Conservation (phyloP, 2,329 filamentous ascomycete species). For the Aspergillus sp. region DNA sequence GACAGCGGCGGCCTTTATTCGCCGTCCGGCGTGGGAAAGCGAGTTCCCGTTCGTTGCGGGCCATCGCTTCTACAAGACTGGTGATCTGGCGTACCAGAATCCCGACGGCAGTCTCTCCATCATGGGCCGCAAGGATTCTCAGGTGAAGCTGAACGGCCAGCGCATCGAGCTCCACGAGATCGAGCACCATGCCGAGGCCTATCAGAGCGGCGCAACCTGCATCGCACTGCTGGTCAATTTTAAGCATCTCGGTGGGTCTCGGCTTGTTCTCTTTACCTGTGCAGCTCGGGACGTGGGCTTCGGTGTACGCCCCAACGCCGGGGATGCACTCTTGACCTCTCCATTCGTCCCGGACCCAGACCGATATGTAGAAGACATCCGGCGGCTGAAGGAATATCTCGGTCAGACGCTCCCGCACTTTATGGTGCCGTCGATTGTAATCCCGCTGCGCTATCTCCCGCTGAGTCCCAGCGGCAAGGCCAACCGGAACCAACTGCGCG, state of each 20-base stretch:
- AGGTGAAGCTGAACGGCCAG: slow-evolving; percentile 65
- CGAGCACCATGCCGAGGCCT: slow-evolving; percentile 35
- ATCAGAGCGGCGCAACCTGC: too few species aligned
- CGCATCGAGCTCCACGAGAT: slow-evolving; percentile 60
- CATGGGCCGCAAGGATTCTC: slow-evolving; percentile 62
- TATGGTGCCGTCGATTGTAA: background rate
- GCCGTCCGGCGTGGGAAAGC: slow-evolving; percentile 13
- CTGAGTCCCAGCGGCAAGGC: background rate
- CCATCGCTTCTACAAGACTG: slow-evolving; percentile 46
- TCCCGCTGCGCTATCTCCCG: background rate
- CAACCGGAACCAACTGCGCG: background rate
- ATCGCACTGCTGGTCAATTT: too few species aligned
- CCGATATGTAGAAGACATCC: too few species aligned
- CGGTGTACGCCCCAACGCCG: too few species aligned
- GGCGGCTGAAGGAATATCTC: background rate
- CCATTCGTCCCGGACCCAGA: too few species aligned
- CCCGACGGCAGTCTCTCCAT: slow-evolving; percentile 37
- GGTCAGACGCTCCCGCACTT: background rate
- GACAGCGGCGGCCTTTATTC: slow-evolving; percentile 32
- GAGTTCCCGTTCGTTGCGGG: slow-evolving; percentile 27
- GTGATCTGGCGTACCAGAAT: slow-evolving; percentile 22
- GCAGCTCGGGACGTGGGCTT: too few species aligned
- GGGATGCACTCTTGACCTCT: too few species aligned
- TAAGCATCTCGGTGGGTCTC: too few species aligned
- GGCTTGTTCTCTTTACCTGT: too few species aligned